Evolutionary conservation across 306 rosid genomes (phyloP).

Genomic region (Cicer pinnatifidum): DNA sequence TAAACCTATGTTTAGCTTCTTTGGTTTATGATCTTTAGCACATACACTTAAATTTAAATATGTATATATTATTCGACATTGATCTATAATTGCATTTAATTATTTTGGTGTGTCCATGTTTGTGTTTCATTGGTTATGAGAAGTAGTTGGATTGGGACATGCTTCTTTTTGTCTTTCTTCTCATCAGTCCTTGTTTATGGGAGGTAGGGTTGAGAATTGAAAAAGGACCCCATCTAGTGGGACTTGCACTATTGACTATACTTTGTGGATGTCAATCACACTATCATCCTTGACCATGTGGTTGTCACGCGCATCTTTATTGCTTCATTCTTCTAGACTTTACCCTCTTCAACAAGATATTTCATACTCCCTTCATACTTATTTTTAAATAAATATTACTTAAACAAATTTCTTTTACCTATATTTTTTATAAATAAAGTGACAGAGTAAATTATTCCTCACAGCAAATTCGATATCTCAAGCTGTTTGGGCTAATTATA

Average conservation of each 20-base stretch:
- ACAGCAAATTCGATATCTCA: too few relatives aligned
- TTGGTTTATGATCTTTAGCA: too few relatives aligned
- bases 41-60: neutral
- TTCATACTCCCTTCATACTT: neutral
- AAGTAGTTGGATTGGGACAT: neutral
- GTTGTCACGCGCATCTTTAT: conserved; percentile 35
- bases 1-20: neutral
- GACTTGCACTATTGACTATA: conserved; percentile 36
- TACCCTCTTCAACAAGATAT: conserved; percentile 37
- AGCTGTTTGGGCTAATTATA: neutral
- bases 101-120: too few relatives aligned
- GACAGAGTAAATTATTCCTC: neutral
- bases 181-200: neutral
- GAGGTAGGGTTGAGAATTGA: conserved; percentile 31
- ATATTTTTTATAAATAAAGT: too few relatives aligned
- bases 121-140: too few relatives aligned
- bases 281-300: conserved; percentile 37
- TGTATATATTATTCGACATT: too few relatives aligned
- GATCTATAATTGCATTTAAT: too few relatives aligned
- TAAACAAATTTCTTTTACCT: too few relatives aligned
- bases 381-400: too few relatives aligned
- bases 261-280: conserved; percentile 29
- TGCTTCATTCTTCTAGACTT: conserved; percentile 37
- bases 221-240: conserved; percentile 41
- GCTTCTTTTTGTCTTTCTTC: conserved; percentile 27